Conservation (phyloP, 805 yeast genomes). For the Hanseniaspora pseudoguilliermondii region DNA sequence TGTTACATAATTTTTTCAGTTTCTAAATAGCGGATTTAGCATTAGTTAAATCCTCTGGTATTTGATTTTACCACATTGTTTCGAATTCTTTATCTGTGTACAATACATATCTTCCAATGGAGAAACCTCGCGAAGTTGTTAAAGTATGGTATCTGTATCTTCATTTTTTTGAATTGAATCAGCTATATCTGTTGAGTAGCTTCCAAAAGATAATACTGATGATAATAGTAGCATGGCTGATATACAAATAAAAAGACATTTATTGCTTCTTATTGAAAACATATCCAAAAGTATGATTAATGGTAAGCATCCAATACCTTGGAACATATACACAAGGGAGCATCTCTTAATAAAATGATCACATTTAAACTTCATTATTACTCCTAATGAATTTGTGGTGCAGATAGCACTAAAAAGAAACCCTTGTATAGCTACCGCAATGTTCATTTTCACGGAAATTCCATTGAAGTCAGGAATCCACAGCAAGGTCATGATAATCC, state of each 20-base stretch:
- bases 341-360: conserved; percentile 44
- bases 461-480: conserved; percentile 30
- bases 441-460: neutral
- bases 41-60: no score
- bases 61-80: no score
- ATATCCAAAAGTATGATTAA: conserved; percentile 40
- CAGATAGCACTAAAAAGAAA: conserved; percentile 44
- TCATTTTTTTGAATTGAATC: neutral
- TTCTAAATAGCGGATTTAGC: no score
- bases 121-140: no score
- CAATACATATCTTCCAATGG: no score
- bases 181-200: conserved; percentile 25
- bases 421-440: conserved; percentile 32
- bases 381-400: conserved; percentile 46
- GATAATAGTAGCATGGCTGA: conserved; percentile 24
- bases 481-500: conserved; percentile 27
- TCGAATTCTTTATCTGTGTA: no score
- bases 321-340: conserved; percentile 45
- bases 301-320: conserved; percentile 38
- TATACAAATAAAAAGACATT: conserved; percentile 33
- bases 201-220: conserved; percentile 29
- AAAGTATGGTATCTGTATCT: neutral
- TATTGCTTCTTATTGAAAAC: conserved; percentile 28
- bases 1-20: no score
- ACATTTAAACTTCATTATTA: conserved; percentile 45